Conservation (phyloP, 495 filamentous ascomycete species). For the Penicillium ucsense region DNA sequence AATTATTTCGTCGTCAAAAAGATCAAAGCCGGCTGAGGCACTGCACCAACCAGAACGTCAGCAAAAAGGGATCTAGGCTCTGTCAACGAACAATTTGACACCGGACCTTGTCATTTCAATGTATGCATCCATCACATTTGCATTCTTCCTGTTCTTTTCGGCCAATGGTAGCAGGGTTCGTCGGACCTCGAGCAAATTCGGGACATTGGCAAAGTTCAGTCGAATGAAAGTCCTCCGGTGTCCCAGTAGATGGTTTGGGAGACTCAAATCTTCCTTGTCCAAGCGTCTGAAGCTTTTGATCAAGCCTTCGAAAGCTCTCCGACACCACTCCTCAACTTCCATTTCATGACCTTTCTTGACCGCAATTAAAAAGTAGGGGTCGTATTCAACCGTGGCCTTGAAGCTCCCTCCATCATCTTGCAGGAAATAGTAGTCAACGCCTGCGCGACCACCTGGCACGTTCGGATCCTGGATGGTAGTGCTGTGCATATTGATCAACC, state of each 20-base stretch:
- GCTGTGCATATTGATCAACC: slow-evolving; percentile 91
- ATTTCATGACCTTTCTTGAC: slow-evolving; percentile 78
- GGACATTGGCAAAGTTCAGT: slow-evolving; percentile 77
- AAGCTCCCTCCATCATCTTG: slow-evolving; percentile 89
- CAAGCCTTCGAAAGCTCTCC: slow-evolving; percentile 72
- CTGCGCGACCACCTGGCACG: slow-evolving; percentile 70
- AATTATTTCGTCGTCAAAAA: slow-evolving; percentile 86
- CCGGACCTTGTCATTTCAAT: slow-evolving; percentile 84
- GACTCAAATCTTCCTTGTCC: slow-evolving; percentile 87
- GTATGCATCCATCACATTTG: slow-evolving; percentile 97
- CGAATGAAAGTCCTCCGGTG: slow-evolving; percentile 81
- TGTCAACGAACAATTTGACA: neutral
- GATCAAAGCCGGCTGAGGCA: slow-evolving; percentile 80
- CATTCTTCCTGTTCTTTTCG: slow-evolving; percentile 90
- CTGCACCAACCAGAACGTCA: slow-evolving; percentile 28
- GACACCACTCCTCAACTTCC: slow-evolving; percentile 94
- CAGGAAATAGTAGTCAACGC: slow-evolving; percentile 94
- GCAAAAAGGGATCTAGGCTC: neutral
- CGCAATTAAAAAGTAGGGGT: slow-evolving; percentile 92
- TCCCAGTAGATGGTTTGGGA: slow-evolving; percentile 93
- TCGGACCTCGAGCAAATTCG: slow-evolving; percentile 72
- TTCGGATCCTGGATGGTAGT: slow-evolving; percentile 81
- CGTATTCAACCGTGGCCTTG: slow-evolving; percentile 92
- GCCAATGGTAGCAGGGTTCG: slow-evolving; percentile 81
- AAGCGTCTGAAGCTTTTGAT: slow-evolving; percentile 68